Percentiles rank a stretch among this genome's conserved stretches.
Evolutionary conservation across 2,329 filamentous ascomycete species (phyloP).

Genomic region (Ceratocystis destructans): DNA sequence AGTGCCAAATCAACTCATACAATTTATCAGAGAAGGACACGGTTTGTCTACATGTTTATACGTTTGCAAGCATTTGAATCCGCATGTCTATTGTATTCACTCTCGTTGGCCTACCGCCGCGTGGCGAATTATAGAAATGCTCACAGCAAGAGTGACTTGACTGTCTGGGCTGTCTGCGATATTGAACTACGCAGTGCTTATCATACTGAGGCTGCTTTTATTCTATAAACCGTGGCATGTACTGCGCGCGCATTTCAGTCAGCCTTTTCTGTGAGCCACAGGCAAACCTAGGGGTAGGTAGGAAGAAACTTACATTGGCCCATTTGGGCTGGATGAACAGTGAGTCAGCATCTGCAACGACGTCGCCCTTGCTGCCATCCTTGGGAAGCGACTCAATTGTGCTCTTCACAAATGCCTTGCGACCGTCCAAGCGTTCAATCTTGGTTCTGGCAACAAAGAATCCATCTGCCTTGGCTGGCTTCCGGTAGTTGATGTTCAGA

Average conservation of each 20-base stretch:
- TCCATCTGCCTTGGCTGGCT: constrained; percentile 59
- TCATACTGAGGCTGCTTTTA: background rate
- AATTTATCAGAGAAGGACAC: background rate
- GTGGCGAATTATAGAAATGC: background rate
- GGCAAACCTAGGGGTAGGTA: background rate
- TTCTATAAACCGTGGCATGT: constrained; percentile 21
- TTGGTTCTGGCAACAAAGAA: constrained; percentile 67
- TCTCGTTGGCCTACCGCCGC: background rate
- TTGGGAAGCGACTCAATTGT: constrained; percentile 63
- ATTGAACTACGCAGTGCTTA: background rate
- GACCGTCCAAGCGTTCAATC: constrained; percentile 74
- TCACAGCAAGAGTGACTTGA: background rate
- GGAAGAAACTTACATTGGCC: constrained; percentile 49
- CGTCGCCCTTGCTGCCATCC: constrained; percentile 45
- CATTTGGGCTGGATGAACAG: constrained; percentile 81
- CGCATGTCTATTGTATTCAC: background rate
- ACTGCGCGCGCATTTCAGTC: constrained; percentile 18
- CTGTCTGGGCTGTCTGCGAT: background rate
- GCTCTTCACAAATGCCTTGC: constrained; percentile 90
- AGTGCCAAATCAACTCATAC: constrained; percentile 7
- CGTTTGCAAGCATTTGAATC: no score
- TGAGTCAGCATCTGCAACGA: constrained; percentile 70
- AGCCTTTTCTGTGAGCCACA: background rate
- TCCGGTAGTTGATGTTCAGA: constrained; percentile 68
- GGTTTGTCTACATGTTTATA: background rate